These are phyloP conservation scores for Cryptomeria japonica DNA, from an alignment of 75 land plant genomes.

Conservation along the genomic window DNA sequence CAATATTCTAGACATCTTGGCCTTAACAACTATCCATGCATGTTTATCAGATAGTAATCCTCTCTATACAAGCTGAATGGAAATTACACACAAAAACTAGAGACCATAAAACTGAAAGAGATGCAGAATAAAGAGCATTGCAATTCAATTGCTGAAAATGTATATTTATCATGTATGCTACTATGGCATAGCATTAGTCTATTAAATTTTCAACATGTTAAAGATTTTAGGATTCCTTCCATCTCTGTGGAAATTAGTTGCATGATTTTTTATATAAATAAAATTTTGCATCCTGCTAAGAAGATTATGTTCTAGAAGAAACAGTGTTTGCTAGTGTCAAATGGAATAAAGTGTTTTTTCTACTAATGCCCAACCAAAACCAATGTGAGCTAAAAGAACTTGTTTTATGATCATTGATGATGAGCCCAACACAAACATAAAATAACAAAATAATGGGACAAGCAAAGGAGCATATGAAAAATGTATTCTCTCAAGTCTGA, in stretches of 20 bases:
- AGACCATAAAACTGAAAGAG: neutral
- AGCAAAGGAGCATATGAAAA: neutral
- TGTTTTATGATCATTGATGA: neutral
- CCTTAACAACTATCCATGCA: neutral
- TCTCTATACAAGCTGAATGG: neutral
- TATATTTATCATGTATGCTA: neutral
- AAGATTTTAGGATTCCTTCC: neutral
- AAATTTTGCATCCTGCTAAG: neutral
- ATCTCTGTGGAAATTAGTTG: neutral
- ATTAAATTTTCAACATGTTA: neutral
- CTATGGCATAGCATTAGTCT: neutral
- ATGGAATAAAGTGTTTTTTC: neutral
- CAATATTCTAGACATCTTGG: neutral
- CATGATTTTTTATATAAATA: neutral
- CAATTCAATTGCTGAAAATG: neutral
- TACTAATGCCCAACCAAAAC: neutral
- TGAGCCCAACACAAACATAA: neutral
- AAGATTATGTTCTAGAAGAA: neutral
- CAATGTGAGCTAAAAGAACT: neutral
- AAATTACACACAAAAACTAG: neutral
- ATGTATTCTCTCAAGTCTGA: neutral
- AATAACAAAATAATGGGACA: neutral
- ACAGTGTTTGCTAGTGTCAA: no score
- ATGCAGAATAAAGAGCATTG: neutral
- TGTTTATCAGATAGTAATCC: neutral